These are phyloP conservation scores for Cystobasidium ongulense DNA, from an alignment of 768 basidiomycete genomes.

Conservation along the genomic window DNA sequence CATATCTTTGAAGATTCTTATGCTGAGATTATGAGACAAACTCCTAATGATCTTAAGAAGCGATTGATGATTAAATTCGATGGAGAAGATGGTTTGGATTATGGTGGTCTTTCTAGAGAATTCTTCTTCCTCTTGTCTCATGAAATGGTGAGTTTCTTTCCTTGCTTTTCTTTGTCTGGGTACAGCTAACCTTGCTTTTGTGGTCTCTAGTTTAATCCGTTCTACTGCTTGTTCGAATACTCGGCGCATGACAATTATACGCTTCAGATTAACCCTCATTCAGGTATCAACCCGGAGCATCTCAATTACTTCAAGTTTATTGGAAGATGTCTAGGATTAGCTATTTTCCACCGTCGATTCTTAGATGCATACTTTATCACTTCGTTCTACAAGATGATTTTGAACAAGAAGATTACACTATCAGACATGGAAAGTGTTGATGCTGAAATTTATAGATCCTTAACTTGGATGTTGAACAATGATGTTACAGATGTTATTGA, in stretches of 20 bases:
- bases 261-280: conserved; percentile 89
- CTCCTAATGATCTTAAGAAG: conserved; percentile 96
- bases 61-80: conserved; percentile 96
- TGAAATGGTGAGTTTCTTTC: conserved; percentile 75
- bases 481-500: conserved; percentile 97
- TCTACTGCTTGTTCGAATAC: conserved; percentile 99
- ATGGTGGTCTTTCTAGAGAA: conserved; percentile 95
- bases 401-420: conserved; percentile 92
- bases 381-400: conserved; percentile 99
- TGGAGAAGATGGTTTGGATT: conserved; percentile 96
- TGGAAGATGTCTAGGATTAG: conserved; percentile 84
- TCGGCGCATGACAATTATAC: conserved; percentile 99
- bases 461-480: conserved; percentile 99
- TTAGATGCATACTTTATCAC: conserved; percentile 98
- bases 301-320: conserved; percentile 99
- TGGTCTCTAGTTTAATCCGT: conserved; percentile 54
- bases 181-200: neutral
- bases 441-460: conserved; percentile 81
- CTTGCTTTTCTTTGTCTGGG: neutral
- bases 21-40: conserved; percentile 99
- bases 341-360: conserved; percentile 98
- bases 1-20: conserved; percentile 99
- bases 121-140: conserved; percentile 99
- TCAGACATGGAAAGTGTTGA: conserved; percentile 94
- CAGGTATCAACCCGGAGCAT: conserved; percentile 96